Conservation (phyloP, 208 protist genomes). For the Leishmania arabica region DNA sequence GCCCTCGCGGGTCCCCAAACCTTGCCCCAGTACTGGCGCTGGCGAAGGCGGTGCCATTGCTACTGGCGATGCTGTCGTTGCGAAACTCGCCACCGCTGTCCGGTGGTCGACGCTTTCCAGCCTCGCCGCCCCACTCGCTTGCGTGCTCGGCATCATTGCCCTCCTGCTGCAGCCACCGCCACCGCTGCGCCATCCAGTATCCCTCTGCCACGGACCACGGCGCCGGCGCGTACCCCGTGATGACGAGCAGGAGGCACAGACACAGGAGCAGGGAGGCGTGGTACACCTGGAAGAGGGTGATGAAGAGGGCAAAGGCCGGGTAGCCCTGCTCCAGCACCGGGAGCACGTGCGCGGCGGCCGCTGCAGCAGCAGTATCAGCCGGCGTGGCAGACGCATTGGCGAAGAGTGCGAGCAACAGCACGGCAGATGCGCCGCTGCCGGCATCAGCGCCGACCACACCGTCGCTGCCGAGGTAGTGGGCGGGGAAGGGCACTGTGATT, state of each 20-base stretch:
- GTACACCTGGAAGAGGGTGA: slow-evolving; percentile 32
- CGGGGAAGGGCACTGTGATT: slow-evolving; percentile 28
- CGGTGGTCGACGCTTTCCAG: not conserved
- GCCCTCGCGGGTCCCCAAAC: not conserved
- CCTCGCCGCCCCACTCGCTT: not conserved
- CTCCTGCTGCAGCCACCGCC: slow-evolving; percentile 18
- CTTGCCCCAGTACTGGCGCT: no score
- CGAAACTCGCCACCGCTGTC: not conserved
- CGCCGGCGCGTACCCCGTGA: slow-evolving; percentile 39
- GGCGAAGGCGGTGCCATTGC: not conserved
- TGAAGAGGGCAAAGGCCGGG: slow-evolving; percentile 20
- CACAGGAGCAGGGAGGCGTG: slow-evolving; percentile 44
- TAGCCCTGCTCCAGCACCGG: slow-evolving; percentile 16
- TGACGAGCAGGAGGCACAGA: slow-evolving; percentile 45
- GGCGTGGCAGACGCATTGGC: slow-evolving; percentile 2
- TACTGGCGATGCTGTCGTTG: slow-evolving; percentile 1
- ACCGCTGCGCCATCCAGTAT: slow-evolving; percentile 32
- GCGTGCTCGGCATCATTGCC: not conserved
- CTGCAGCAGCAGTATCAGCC: not conserved
- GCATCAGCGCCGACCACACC: not conserved
- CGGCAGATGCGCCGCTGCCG: slow-evolving; percentile 3
- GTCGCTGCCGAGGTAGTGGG: not conserved
- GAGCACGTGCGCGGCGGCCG: slow-evolving; percentile 13
- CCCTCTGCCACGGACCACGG: slow-evolving; percentile 41
- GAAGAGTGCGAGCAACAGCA: slow-evolving; percentile 19